These are phyloP conservation scores for Acanthamoeba castellanii DNA, from an alignment of 208 protist species.

Conservation along the genomic window DNA sequence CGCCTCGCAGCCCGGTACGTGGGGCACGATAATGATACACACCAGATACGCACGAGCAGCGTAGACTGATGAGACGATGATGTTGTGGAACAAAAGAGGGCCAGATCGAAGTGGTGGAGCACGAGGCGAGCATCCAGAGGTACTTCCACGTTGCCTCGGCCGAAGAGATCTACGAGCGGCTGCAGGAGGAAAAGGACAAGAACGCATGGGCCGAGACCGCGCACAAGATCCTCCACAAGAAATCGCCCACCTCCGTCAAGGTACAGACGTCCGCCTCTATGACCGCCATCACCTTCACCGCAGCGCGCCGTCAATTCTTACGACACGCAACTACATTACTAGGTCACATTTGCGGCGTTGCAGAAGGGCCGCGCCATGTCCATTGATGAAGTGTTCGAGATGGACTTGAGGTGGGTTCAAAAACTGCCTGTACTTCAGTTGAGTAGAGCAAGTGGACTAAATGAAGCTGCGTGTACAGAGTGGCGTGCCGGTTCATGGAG, in stretches of 20 bases:
- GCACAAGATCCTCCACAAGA: background rate
- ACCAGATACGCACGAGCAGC: background rate
- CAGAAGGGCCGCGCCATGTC: background rate
- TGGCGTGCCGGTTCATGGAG: slow-evolving; percentile 31
- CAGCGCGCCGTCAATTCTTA: too few relatives aligned
- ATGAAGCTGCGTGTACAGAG: background rate
- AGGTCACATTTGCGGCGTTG: slow-evolving; percentile 44
- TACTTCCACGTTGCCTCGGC: background rate
- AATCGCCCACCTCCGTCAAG: slow-evolving; percentile 49
- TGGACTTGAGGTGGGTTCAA: background rate
- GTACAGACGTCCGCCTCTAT: background rate
- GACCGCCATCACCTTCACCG: background rate
- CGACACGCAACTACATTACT: background rate
- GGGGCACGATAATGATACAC: too few relatives aligned
- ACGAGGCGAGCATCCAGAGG: background rate
- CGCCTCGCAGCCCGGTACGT: background rate
- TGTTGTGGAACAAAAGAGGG: background rate
- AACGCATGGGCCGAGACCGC: slow-evolving; percentile 13
- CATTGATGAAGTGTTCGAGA: slow-evolving; percentile 4
- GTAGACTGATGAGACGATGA: background rate
- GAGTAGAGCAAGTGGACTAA: too few relatives aligned
- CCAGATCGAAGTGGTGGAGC: background rate
- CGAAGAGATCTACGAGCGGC: background rate
- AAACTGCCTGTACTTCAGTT: too few relatives aligned
- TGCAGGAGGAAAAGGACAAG: slow-evolving; percentile 14